Evolutionary conservation across 2,329 filamentous ascomycete species (phyloP).

Genomic region (Raffaelea deltoideospora): DNA sequence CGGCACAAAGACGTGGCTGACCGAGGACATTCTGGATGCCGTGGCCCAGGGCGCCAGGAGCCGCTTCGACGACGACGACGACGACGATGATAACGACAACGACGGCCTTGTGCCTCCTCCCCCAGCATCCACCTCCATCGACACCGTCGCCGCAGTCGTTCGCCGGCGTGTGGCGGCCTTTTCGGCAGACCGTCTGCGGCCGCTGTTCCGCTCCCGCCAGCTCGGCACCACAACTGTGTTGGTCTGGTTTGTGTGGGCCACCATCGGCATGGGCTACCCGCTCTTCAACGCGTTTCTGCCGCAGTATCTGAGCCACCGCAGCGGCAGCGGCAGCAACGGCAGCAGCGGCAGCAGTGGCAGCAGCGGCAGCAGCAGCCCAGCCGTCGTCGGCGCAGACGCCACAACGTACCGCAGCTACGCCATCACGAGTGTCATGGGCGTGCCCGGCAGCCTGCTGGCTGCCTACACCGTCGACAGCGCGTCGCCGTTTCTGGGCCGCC

Average conservation of each 20-base stretch:
- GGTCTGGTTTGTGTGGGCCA: conserved; percentile 69
- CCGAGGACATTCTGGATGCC: conserved; percentile 48
- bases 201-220: conserved; percentile 44
- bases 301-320: conserved; percentile 55
- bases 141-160: conserved; percentile 19
- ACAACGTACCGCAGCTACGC: conserved; percentile 65
- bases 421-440: conserved; percentile 62
- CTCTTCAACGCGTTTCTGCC: conserved; percentile 87
- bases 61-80: conserved; percentile 1
- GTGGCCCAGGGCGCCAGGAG: conserved; percentile 35
- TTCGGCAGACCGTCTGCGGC: conserved; percentile 49
- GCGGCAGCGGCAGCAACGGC: conserved; percentile 17
- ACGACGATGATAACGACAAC: neutral
- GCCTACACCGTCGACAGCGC: conserved; percentile 55
- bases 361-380: conserved; percentile 17
- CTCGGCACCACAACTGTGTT: conserved; percentile 35
- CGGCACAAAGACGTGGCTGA: conserved; percentile 57
- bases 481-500: conserved; percentile 50
- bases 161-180: conserved; percentile 49
- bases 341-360: neutral
- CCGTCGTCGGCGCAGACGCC: neutral
- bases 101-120: no score
- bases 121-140: neutral
- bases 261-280: conserved; percentile 75
- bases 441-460: conserved; percentile 63